phyloP scores from a whole-genome alignment of 2,329 filamentous ascomycete species.

The Didymella segeticola region DNA sequence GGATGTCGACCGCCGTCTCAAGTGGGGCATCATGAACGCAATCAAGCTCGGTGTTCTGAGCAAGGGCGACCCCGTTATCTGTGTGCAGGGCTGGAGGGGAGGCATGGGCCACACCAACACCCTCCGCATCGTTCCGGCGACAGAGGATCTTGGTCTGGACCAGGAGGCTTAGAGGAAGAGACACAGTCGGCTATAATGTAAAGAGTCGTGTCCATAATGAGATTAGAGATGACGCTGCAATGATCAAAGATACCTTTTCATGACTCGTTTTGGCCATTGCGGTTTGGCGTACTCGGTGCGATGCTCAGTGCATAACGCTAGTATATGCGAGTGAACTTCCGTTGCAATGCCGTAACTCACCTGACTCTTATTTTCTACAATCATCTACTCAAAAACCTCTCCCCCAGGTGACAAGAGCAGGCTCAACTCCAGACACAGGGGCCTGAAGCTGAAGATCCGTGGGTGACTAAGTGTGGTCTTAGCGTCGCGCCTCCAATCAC shows the following conservation, averaged over 20 bases:
- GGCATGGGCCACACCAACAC: constrained; percentile 94
- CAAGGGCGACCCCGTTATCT: constrained; percentile 77
- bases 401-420: constrained; percentile 1
- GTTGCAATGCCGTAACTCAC: constrained; percentile 1
- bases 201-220: constrained; percentile 19
- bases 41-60: constrained; percentile 79
- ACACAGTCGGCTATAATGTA: constrained; percentile 19
- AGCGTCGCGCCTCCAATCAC: constrained; percentile 19
- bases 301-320: constrained; percentile 35
- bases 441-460: constrained; percentile 1
- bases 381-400: background rate
- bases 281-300: constrained; percentile 28
- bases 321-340: constrained; percentile 26
- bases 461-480: constrained; percentile 14
- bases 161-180: constrained; percentile 49
- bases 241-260: constrained; percentile 22
- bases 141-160: constrained; percentile 58
- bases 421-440: background rate
- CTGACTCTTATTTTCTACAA: background rate
- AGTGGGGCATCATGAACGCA: constrained; percentile 91
- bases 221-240: constrained; percentile 16
- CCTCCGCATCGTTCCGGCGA: constrained; percentile 59
- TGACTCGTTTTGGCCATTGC: constrained; percentile 35
- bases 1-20: constrained; percentile 96
- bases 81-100: constrained; percentile 90